phyloP scores from a whole-genome alignment of 1,139 yeast genomes.

The Tardiomyces blankii region DNA sequence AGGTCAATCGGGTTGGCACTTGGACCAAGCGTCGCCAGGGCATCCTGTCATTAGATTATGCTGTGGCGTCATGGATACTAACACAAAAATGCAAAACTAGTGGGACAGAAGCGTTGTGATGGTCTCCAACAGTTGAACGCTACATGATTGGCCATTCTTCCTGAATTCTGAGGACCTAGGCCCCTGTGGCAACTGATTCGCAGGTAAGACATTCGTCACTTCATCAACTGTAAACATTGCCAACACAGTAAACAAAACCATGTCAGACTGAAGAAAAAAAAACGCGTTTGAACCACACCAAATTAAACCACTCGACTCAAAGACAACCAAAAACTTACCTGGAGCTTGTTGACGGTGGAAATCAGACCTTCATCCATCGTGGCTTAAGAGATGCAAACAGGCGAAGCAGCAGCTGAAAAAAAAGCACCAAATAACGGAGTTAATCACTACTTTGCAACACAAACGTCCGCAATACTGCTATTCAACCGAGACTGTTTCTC shows the following conservation, averaged over 20 bases:
- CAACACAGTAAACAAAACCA: too few relatives aligned
- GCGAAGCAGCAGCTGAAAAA: background rate
- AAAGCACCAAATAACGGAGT: background rate
- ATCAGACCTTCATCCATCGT: conserved; percentile 83
- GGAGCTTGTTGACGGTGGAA: conserved; percentile 77
- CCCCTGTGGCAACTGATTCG: too few relatives aligned
- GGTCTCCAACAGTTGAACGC: background rate
- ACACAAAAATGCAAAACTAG: too few relatives aligned
- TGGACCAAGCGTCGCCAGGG: conserved; percentile 84
- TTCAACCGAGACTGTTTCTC: too few relatives aligned
- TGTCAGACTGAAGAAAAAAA: too few relatives aligned
- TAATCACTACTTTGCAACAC: background rate
- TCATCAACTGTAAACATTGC: too few relatives aligned
- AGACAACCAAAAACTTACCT: background rate
- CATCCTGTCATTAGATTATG: conserved; percentile 79
- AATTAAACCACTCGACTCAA: background rate
- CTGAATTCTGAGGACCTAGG: too few relatives aligned
- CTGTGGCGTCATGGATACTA: too few relatives aligned
- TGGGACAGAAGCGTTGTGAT: background rate
- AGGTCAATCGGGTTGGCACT: conserved; percentile 45
- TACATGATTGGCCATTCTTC: too few relatives aligned
- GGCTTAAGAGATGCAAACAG: background rate
- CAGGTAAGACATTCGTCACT: too few relatives aligned
- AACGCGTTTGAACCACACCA: background rate
- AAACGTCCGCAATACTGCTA: too few relatives aligned